A percentile compares a stretch with the other conserved stretches of the same genome.
Conservation (phyloP, 2,329 filamentous ascomycete species). For the Alternaria brassicicola region DNA sequence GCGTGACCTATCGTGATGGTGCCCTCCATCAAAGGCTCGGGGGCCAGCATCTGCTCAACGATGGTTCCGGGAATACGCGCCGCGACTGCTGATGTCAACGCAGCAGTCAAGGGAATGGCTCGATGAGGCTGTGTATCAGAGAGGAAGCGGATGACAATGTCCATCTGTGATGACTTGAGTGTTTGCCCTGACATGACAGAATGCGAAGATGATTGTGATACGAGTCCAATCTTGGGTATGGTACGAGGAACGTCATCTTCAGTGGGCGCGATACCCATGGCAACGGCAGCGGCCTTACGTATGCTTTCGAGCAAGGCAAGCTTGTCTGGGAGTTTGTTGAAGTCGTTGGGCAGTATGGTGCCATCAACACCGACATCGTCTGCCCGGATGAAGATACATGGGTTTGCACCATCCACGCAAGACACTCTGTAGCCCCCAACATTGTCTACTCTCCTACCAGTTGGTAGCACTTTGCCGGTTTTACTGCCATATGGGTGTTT, state of each 20-base stretch:
- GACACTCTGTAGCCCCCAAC: constrained; percentile 60
- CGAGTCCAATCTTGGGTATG: constrained; percentile 68
- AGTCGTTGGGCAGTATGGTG: constrained; percentile 60
- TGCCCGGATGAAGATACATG: constrained; percentile 66
- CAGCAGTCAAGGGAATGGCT: constrained; percentile 52
- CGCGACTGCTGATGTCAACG: constrained; percentile 52
- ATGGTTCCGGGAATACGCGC: constrained; percentile 47
- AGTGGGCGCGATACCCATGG: constrained; percentile 64
- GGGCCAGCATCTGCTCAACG: constrained; percentile 40
- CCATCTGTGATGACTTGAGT: constrained; percentile 40
- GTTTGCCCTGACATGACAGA: constrained; percentile 48
- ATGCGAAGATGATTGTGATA: constrained; percentile 53
- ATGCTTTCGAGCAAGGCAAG: constrained; percentile 64
- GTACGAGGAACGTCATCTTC: constrained; percentile 58
- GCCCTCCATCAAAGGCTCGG: constrained; percentile 32
- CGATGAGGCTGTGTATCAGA: constrained; percentile 54
- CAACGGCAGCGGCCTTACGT: constrained; percentile 61
- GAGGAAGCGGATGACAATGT: constrained; percentile 53
- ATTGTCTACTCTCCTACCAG: constrained; percentile 60
- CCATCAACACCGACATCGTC: constrained; percentile 58
- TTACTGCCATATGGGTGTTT: constrained; percentile 67
- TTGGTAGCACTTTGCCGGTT: constrained; percentile 67
- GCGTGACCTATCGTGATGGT: constrained; percentile 50
- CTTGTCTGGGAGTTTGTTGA: constrained; percentile 57
- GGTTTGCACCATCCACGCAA: constrained; percentile 69